Conservation (phyloP, 768 basidiomycete species). For the Fomitopsis serialis region DNA sequence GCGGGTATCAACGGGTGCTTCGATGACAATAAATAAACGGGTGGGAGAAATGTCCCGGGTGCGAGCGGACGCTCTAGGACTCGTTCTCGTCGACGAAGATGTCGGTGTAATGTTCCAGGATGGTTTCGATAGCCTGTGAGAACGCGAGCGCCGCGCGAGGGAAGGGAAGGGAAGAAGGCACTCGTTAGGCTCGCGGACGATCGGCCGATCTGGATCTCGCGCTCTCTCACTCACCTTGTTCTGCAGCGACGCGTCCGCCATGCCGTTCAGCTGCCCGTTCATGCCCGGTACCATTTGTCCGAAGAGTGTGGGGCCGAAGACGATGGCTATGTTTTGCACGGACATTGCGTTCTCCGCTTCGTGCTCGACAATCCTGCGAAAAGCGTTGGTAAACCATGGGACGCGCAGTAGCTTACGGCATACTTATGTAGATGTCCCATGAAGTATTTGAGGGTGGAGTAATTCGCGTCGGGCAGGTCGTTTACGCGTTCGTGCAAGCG, state of each 20-base stretch:
- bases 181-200: neutral
- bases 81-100: conserved; percentile 91
- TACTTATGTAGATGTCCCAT: conserved; percentile 91
- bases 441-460: conserved; percentile 93
- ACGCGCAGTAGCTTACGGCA: conserved; percentile 12
- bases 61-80: conserved; percentile 17
- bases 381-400: neutral
- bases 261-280: conserved; percentile 41
- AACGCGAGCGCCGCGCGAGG: neutral
- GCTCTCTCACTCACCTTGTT: conserved; percentile 46
- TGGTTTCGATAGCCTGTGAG: conserved; percentile 86
- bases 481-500: conserved; percentile 96
- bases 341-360: conserved; percentile 87
- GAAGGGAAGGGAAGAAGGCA: neutral
- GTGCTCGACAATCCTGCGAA: conserved; percentile 64
- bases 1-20: conserved; percentile 9
- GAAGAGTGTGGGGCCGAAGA: conserved; percentile 97
- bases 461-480: conserved; percentile 97
- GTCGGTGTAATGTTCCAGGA: conserved; percentile 89
- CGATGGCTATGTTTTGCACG: conserved; percentile 88
- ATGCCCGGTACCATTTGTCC: conserved; percentile 51
- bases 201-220: neutral
- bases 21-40: conserved; percentile 4
- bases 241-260: conserved; percentile 68
- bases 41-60: conserved; percentile 18